phyloP scores from a whole-genome alignment of 192 early-diverging fungal genomes.

The Phycomyces blakesleeanus region DNA sequence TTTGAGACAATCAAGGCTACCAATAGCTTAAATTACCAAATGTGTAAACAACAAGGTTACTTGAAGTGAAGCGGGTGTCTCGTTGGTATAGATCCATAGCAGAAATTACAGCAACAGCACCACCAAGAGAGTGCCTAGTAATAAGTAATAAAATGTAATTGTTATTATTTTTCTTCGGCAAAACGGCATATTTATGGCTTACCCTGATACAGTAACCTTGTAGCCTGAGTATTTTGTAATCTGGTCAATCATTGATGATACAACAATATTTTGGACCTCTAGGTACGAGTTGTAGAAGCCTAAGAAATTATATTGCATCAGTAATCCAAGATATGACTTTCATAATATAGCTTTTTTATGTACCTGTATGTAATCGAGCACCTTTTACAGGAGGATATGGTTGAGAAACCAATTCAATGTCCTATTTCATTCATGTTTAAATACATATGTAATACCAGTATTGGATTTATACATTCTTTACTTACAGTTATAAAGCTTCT shows the following conservation, averaged over 20 bases:
- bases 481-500: slow-evolving; percentile 1
- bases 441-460: not conserved
- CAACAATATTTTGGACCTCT: not conserved
- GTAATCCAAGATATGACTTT: not conserved
- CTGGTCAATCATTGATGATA: not conserved
- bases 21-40: slow-evolving; percentile 12
- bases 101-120: slow-evolving; percentile 15
- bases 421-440: not conserved
- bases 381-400: not conserved
- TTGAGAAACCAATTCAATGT: not conserved
- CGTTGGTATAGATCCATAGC: slow-evolving; percentile 22
- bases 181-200: too few species aligned
- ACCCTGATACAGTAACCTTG: slow-evolving; percentile 14
- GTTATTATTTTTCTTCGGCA: too few species aligned
- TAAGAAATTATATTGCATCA: not conserved
- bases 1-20: not conserved
- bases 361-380: slow-evolving; percentile 3
- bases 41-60: slow-evolving; percentile 16
- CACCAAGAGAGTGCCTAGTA: slow-evolving; percentile 28
- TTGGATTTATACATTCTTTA: not conserved
- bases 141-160: not conserved
- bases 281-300: slow-evolving; percentile 12
- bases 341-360: not conserved
- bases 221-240: slow-evolving; percentile 8
- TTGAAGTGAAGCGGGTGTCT: slow-evolving; percentile 2